Evolutionary conservation across 2,329 filamentous ascomycete genomes (phyloP).

Genomic region (Pyrenochaeta sp.): DNA sequence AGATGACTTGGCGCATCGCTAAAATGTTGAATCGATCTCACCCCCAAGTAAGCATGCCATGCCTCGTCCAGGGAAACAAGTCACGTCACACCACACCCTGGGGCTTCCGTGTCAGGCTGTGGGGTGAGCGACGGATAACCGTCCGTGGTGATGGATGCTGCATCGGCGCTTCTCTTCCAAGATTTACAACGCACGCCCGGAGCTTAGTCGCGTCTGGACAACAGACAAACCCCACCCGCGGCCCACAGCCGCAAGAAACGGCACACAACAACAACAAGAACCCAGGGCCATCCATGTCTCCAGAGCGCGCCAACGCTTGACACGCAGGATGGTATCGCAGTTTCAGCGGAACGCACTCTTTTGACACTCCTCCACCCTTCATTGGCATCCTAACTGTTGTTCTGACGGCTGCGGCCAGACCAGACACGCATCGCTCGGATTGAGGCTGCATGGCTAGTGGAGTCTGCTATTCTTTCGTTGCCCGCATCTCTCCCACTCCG

Average conservation of each 20-base stretch:
- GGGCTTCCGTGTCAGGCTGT: no score
- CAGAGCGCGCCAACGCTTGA: conserved; percentile 10
- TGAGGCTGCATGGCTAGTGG: neutral
- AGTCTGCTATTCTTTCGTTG: conserved; percentile 1
- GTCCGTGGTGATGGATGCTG: no score
- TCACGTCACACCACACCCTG: no score
- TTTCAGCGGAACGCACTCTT: conserved; percentile 4
- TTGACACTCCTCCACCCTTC: conserved; percentile 3
- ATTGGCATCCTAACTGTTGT: conserved; percentile 10
- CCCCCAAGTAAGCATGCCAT: no score
- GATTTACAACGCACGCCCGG: neutral
- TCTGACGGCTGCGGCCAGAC: conserved; percentile 8
- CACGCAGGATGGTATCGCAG: conserved; percentile 20
- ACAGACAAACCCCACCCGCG: conserved; percentile 11
- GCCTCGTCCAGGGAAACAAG: no score
- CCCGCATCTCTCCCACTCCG: conserved; percentile 4
- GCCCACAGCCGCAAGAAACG: conserved; percentile 17
- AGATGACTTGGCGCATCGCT: no score
- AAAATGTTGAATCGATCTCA: no score
- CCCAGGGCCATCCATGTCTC: conserved; percentile 17
- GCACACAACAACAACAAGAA: conserved; percentile 3
- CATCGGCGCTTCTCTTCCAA: neutral
- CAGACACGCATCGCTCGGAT: neutral
- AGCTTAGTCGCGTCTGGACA: conserved; percentile 4
- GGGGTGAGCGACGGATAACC: no score